Evolutionary conservation across 164 flowering plant genomes (phyloP).

Genomic region (Nymphaea thermarum): DNA sequence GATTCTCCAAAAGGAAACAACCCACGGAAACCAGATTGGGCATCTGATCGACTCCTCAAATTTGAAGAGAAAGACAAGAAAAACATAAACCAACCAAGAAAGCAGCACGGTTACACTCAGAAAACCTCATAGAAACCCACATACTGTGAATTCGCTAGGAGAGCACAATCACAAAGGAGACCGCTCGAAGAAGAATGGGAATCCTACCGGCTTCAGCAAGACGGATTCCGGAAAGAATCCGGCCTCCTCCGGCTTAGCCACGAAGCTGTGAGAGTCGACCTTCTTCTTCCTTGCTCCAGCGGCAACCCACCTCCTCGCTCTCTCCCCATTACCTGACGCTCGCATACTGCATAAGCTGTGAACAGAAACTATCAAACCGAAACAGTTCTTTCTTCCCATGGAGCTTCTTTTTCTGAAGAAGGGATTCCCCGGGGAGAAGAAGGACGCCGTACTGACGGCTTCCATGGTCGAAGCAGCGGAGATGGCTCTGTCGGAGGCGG

Average conservation of each 20-base stretch:
- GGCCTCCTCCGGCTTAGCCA: conserved; percentile 54
- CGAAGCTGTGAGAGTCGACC: conserved; percentile 46
- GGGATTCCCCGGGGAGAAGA: too few species aligned
- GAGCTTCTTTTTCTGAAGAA: too few species aligned
- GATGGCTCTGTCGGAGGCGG: too few species aligned
- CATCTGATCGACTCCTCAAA: too few species aligned
- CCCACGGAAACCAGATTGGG: neutral
- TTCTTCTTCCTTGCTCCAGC: conserved; percentile 16
- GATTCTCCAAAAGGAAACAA: neutral
- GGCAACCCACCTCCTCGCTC: neutral
- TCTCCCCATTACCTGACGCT: neutral
- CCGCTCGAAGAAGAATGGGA: neutral
- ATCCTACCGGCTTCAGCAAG: conserved; percentile 61
- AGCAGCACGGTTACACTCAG: neutral
- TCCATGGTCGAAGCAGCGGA: too few species aligned
- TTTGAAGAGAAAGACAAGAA: too few species aligned
- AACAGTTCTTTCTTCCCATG: too few species aligned
- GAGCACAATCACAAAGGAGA: neutral
- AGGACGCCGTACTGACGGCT: too few species aligned
- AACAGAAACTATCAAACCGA: too few species aligned
- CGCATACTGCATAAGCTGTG: too few species aligned
- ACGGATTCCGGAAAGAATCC: conserved; percentile 86
- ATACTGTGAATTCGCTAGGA: too few species aligned
- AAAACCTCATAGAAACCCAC: too few species aligned
- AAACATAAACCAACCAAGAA: neutral